Base-by-base conservation (phyloP, 192 early-diverging fungal species). In the Coemansia javaensis region DNA sequence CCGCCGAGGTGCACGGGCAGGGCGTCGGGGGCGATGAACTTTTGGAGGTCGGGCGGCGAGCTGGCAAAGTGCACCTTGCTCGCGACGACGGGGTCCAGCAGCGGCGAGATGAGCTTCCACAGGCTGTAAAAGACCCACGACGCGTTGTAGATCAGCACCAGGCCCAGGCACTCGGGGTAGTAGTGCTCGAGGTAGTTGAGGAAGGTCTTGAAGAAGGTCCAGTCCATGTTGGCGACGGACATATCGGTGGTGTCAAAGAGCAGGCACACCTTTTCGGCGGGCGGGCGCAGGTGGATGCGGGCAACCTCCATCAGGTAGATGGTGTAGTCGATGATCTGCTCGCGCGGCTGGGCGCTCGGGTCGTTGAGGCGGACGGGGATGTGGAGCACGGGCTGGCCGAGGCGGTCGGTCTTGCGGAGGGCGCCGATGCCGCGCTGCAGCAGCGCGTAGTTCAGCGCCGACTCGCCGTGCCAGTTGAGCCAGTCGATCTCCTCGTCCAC, bases 21-120 rank as follows among this genome's bases (percentile, higher is more conserved):
- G 36, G 80, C 52, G 15, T 70, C 74, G 4, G 71, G 59, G 15
- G 77, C 77, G 35, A 95, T 85, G 28, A 78, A 84, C 22, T 81
- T 54, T 10, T 59, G 58, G 15, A 92, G 46, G 12, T 90, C 82
- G 16, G 85, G 77, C 13, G 78, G 32, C 20, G 50, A 63, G 5
- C 81, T 77, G 7, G 83, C 80, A 51, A 96, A 94, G 20, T 79
- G 60, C 51, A 96, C 83, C 61, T 96, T 96, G 32, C 77, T 73
- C 23, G 82, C 90, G 1, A 96, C 93, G 13, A 93, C 88, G 21
- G 93, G 90, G 55, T 96, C 93, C 10, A 96, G 74, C 51, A 91
- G 65, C 24, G 88, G 86, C 35, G 81, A 70, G 49, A 94, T 85
- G 34, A 93, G 55, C 36, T 79, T 80, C 93, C 93, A 96, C 40